Evolutionary conservation across 768 basidiomycete genomes (phyloP), one percentile per base, ranked within the genome.

Genomic region (Lactarius evosmus): DNA sequence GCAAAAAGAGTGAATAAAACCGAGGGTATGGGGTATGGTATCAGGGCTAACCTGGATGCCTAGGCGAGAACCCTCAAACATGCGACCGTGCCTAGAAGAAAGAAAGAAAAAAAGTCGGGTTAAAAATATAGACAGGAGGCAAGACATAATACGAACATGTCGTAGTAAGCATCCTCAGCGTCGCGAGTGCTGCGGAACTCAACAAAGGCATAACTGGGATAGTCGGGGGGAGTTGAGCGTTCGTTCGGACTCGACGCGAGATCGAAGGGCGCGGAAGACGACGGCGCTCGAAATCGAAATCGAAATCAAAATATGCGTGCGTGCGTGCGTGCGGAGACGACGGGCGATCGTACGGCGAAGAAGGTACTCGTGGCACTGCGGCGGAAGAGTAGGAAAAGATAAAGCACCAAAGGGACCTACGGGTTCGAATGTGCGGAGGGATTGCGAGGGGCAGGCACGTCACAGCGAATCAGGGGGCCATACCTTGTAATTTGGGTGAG

Each of bases 401-500:
- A 57, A 56, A 41, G 9, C 51, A 58, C 56, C 68, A 69, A 61
- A 60, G 65, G 71, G 66, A 93, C 91, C 91, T 80, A 93, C 91
- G 91, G 90, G 71, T 89, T 90, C 46, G 87, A 82, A 61, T 80
- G 82, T 19, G 88, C 84, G 67, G 87, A 81, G 0, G 87, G 85
- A 75, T 90, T 89, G 67, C 91, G 85, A 2, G 91, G 89, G 2
- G 92, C 93, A 19, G 92, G 92, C 17, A 95, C 91, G 72, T 95
- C 93, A 77, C 93, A 95, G 64, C 92, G 89, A 65, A 93, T 83
- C 32, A 95, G 81, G 60, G 87, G 88, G 19, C 92, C 92, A 69
- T 80, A 94, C 12, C 46, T 49, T 22, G 22, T n/a, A 7, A 22
- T 12, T 9, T 0, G 61, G 61, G 91, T 93, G 72, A 16, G 46